Evolutionary conservation across 139 green algal species (phyloP).

Genomic region (Chlorella sp.): DNA sequence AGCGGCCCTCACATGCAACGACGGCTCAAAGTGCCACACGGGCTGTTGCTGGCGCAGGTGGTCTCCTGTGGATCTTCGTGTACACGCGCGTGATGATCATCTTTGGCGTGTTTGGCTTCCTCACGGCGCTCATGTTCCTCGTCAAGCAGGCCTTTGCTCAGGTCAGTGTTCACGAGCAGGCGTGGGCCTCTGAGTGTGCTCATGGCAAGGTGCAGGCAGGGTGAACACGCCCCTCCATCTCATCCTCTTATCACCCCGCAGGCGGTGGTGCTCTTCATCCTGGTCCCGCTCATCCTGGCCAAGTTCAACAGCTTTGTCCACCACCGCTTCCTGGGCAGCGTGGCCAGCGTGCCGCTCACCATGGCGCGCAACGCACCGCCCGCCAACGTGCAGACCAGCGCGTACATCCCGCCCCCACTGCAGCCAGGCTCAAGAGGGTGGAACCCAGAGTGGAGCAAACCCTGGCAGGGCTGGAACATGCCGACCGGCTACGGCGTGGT

Average conservation of each 20-base stretch:
- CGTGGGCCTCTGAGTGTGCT: background rate
- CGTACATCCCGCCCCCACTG: slow-evolving; percentile 10
- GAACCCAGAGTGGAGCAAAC: slow-evolving; percentile 10
- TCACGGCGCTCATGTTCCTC: slow-evolving; percentile 61
- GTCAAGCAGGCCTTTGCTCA: slow-evolving; percentile 54
- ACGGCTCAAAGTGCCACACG: no score
- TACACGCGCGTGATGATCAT: slow-evolving; percentile 38
- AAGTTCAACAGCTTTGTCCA: slow-evolving; percentile 54
- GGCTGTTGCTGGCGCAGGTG: no score
- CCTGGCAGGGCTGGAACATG: slow-evolving; percentile 5
- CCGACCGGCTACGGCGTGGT: background rate
- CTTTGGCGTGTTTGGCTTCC: slow-evolving; percentile 27
- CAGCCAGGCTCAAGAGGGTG: background rate
- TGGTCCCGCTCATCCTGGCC: slow-evolving; percentile 56
- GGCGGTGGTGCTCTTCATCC: slow-evolving; percentile 47
- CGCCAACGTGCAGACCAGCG: background rate
- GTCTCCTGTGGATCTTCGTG: slow-evolving; percentile 49
- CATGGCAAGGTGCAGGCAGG: background rate
- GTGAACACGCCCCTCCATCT: background rate
- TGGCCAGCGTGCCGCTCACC: background rate
- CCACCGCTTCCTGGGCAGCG: slow-evolving; percentile 8
- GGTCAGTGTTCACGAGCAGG: slow-evolving; percentile 9
- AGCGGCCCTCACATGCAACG: no score
- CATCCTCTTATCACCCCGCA: slow-evolving; percentile 4
- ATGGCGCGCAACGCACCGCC: slow-evolving; percentile 2